Conservation (phyloP, 2,329 filamentous ascomycete genomes). For the Aspergillus fumigatiaffinis region DNA sequence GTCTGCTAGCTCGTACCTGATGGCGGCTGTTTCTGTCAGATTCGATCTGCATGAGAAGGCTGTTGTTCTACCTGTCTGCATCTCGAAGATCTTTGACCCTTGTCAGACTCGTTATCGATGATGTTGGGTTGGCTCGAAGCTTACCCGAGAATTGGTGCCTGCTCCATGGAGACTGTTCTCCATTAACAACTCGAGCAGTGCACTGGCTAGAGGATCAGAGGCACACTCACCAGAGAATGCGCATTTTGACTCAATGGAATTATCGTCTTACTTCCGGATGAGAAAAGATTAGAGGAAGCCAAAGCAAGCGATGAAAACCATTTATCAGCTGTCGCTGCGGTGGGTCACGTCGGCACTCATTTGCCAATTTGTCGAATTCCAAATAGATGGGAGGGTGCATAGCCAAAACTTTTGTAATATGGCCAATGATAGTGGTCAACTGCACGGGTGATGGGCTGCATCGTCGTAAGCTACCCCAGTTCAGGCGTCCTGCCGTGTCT, state of each 20-base stretch:
- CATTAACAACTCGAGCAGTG: neutral
- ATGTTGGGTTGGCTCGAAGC: neutral
- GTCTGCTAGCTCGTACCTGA: constrained; percentile 19
- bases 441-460: neutral
- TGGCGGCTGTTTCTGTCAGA: constrained; percentile 7
- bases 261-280: neutral
- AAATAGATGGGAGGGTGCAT: neutral
- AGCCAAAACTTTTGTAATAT: neutral
- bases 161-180: constrained; percentile 18
- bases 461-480: neutral
- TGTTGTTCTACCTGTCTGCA: constrained; percentile 5
- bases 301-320: neutral
- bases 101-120: neutral
- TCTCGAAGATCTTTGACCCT: neutral
- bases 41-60: neutral
- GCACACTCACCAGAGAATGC: constrained; percentile 7
- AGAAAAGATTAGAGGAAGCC: neutral
- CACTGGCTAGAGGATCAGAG: too few relatives aligned
- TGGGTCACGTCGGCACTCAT: neutral
- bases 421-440: neutral
- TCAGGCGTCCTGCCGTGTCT: neutral
- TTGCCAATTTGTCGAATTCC: neutral
- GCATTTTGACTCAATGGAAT: neutral
- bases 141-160: constrained; percentile 19
- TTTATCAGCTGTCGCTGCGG: neutral